phyloP scores from a whole-genome alignment of 2,329 filamentous ascomycete species.

The Colletotrichum sp. region DNA sequence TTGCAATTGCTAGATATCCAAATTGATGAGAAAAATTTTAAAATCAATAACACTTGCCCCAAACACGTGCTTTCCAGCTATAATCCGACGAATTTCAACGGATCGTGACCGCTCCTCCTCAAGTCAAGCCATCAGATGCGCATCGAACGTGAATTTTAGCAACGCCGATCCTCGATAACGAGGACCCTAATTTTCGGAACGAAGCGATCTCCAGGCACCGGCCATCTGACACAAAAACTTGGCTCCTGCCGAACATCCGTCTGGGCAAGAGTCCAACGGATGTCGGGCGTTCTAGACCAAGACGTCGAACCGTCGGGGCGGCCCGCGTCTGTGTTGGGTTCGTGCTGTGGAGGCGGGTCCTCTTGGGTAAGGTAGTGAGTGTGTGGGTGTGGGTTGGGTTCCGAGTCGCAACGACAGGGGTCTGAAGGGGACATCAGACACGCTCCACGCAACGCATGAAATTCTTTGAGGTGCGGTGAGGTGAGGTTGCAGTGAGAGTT shows the following conservation, averaged over 20 bases:
- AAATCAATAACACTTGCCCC: neutral
- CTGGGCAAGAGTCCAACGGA: neutral
- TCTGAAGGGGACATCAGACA: neutral
- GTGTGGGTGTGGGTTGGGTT: neutral
- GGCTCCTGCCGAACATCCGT: neutral
- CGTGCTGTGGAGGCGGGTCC: neutral
- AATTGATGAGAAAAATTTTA: neutral
- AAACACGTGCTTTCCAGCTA: too few relatives aligned
- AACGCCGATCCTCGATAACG: neutral
- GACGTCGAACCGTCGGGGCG: neutral
- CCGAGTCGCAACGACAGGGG: neutral
- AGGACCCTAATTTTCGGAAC: neutral
- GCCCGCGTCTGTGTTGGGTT: neutral
- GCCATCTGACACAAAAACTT: neutral
- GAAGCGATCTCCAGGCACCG: neutral
- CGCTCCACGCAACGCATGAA: neutral
- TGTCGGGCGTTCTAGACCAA: neutral
- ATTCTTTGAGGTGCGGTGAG: neutral
- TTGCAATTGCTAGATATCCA: conserved; percentile 1
- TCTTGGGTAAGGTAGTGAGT: neutral
- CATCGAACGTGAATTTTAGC: neutral
- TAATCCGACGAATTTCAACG: too few relatives aligned
- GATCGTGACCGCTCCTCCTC: too few relatives aligned
- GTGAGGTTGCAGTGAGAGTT: neutral
- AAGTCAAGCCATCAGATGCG: too few relatives aligned